These are phyloP conservation scores for Aureobasidium lini DNA, from an alignment of 2,329 filamentous ascomycete genomes.

Conservation along the genomic window DNA sequence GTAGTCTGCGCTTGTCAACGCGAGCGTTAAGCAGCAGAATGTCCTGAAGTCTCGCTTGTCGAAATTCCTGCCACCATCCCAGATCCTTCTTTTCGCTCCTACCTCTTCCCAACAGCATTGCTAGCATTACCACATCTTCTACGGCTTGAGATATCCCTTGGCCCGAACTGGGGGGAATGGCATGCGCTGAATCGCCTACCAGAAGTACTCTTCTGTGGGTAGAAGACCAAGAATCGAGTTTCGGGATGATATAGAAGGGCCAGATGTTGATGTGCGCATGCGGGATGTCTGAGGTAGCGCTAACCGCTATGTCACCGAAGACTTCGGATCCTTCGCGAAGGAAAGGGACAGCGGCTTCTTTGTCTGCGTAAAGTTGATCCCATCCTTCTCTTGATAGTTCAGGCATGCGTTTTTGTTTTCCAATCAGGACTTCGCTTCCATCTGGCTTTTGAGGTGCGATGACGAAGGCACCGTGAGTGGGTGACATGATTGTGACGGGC, in stretches of 20 bases:
- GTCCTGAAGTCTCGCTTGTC: neutral
- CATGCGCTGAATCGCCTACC: slow-evolving; percentile 52
- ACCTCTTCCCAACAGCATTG: slow-evolving; percentile 29
- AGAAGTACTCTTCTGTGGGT: slow-evolving; percentile 40
- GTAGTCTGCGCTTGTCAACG: neutral
- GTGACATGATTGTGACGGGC: slow-evolving; percentile 29
- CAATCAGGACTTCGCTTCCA: slow-evolving; percentile 30
- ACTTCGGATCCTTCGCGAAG: slow-evolving; percentile 14
- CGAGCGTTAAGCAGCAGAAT: neutral
- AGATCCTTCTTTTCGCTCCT: neutral
- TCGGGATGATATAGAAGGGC: slow-evolving; percentile 24
- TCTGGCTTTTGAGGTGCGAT: slow-evolving; percentile 31
- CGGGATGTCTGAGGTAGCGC: slow-evolving; percentile 19
- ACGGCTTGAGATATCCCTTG: slow-evolving; percentile 51
- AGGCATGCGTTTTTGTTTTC: slow-evolving; percentile 28
- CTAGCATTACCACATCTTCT: slow-evolving; percentile 46
- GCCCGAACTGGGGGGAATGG: slow-evolving; percentile 46
- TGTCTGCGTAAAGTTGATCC: slow-evolving; percentile 27
- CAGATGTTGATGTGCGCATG: slow-evolving; percentile 19
- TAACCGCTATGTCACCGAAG: slow-evolving; percentile 16
- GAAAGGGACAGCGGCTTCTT: slow-evolving; percentile 15
- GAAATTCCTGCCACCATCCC: neutral
- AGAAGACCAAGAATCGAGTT: slow-evolving; percentile 40
- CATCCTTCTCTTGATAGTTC: slow-evolving; percentile 29
- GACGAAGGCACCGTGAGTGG: slow-evolving; percentile 31